Evolutionary conservation across 2,329 filamentous ascomycete species (phyloP), one percentile per base, ranked within the genome.

Genomic region (Didymella glomerata): DNA sequence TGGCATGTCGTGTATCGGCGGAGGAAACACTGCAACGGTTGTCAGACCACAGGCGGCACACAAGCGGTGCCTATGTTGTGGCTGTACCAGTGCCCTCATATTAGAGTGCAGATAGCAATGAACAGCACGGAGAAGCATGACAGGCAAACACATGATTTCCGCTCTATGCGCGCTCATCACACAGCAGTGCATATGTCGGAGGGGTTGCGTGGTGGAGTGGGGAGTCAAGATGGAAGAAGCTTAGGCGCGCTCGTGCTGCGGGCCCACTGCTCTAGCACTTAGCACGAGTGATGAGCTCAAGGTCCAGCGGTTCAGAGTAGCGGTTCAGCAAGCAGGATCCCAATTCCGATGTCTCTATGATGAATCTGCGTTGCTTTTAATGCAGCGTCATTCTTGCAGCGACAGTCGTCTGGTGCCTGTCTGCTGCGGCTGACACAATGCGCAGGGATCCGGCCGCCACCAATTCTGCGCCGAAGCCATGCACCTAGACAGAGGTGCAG

Each of bases 101-200:
- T 40, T n/a, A 6, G 18, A 40, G 9, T 9, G 32, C 8, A n/a
- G 14, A 36, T 7, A 34, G 30, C 2, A 34, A 34, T 6, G 30
- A 34, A 34, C 30, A 36, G 14, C 8, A 36, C 2, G 14, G 18
- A 18, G 10, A 22, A n/a, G 48, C 46, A 44, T 14, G 34, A 22
- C 3, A 6, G 25, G 41, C 16, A 25, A 41, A 49, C 67, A 70
- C 63, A 68, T 70, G 66, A 71, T 62, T 48, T 55, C 13, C 22
- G 20, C 20, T 44, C 9, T 55, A 66, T 67, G 68, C 62, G 64
- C 63, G 60, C 51, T 32, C 38, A 54, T 62, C 60, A 64, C 57
- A 59, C 45, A 24, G 36, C 53, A 57, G 52, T 54, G 59, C 61
- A 61, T 48, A 27, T 30, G 48, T 11, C n/a, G 3, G 38, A 45